Evolutionary conservation across 2,329 filamentous ascomycete genomes (phyloP).

Genomic region (Epichloe gansuensis): DNA sequence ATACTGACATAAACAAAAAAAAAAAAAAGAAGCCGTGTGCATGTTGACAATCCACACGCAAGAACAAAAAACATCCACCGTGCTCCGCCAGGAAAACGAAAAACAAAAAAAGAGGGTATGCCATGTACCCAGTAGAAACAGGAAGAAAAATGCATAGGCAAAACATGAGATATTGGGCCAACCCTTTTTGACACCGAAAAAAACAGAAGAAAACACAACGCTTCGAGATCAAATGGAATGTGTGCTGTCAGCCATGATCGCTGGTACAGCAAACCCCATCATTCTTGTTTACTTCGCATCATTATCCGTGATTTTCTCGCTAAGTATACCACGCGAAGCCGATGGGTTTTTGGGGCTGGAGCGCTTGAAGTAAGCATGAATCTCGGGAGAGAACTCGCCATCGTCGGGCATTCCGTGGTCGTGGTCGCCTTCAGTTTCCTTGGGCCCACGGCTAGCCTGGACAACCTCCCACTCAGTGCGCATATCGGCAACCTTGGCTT

Average conservation of each 20-base stretch:
- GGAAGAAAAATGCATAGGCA: no score
- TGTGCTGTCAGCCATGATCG: neutral
- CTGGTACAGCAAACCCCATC: neutral
- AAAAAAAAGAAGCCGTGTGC: no score
- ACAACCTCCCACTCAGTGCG: slow-evolving; percentile 46
- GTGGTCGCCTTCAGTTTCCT: slow-evolving; percentile 30
- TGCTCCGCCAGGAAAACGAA: no score
- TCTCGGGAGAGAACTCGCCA: slow-evolving; percentile 39
- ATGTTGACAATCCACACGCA: no score
- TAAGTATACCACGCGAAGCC: slow-evolving; percentile 10
- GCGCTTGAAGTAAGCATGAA: slow-evolving; percentile 41
- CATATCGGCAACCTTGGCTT: slow-evolving; percentile 77
- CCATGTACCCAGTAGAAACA: no score
- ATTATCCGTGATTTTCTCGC: slow-evolving; percentile 16
- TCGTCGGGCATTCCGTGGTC: slow-evolving; percentile 27
- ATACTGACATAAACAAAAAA: no score
- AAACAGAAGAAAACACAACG: no score
- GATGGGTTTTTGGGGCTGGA: slow-evolving; percentile 19
- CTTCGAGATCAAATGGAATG: no score
- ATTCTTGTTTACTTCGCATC: neutral
- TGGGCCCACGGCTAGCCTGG: slow-evolving; percentile 32
- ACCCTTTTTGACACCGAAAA: no score
- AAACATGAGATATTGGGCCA: no score
- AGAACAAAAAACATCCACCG: no score
- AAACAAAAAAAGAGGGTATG: no score